phyloP scores from a whole-genome alignment of 2,329 filamentous ascomycete genomes.

The Trichoderma atrobrunneum region DNA sequence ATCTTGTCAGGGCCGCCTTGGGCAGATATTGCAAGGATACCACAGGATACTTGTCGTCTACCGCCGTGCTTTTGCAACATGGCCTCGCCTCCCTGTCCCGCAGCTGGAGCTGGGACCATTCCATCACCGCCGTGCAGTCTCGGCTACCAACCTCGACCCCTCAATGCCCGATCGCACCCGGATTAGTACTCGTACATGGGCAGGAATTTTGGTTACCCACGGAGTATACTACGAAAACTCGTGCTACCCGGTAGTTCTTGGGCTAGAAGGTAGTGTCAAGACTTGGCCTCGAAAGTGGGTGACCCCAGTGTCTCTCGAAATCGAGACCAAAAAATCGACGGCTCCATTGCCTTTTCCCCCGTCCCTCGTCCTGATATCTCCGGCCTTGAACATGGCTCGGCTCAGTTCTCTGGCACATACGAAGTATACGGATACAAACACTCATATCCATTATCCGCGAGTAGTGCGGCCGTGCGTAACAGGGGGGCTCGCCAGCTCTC shows the following conservation, averaged over 20 bases:
- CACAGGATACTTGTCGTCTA: background rate
- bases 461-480: background rate
- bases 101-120: background rate
- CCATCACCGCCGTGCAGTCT: background rate
- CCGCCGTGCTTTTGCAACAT: background rate
- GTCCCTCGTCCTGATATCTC: background rate
- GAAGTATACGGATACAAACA: background rate
- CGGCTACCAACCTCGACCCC: conserved; percentile 10
- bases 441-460: background rate
- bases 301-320: background rate
- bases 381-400: background rate
- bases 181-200: background rate
- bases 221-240: background rate
- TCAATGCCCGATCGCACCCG: background rate
- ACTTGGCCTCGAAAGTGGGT: background rate
- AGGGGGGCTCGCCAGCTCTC: background rate
- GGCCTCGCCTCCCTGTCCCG: background rate
- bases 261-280: background rate
- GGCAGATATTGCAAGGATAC: background rate
- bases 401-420: background rate
- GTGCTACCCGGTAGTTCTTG: background rate
- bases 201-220: background rate
- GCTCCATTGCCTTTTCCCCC: background rate
- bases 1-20: background rate
- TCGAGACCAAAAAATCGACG: background rate